Evolutionary conservation across 2,329 filamentous ascomycete species (phyloP).

Genomic region (Calonectria henricotiae): DNA sequence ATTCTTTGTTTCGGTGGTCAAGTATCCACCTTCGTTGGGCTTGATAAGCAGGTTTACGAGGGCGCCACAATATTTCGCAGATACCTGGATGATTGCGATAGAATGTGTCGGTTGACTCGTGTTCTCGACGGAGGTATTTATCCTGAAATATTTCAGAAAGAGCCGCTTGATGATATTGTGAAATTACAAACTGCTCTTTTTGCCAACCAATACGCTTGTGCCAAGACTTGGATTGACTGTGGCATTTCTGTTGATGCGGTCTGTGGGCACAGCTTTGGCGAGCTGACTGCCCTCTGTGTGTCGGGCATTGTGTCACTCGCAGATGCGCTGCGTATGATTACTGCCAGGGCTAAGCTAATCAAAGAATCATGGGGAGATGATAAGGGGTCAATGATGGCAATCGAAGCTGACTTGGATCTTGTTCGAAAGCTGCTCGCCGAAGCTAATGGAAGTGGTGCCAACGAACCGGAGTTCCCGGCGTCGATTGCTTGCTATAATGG

Average conservation of each 20-base stretch:
- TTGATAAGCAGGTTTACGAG: background rate
- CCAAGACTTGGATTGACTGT: conserved; percentile 5
- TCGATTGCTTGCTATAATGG: conserved; percentile 12
- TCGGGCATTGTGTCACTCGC: background rate
- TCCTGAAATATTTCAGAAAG: background rate
- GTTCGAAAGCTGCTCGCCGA: background rate
- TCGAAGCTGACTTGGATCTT: background rate
- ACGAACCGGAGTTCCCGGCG: too few species aligned
- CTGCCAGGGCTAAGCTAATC: background rate
- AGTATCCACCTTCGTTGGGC: background rate
- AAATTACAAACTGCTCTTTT: background rate
- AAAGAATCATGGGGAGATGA: background rate
- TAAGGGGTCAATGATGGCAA: background rate
- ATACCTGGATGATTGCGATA: background rate
- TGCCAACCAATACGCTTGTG: conserved; percentile 1
- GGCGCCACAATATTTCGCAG: background rate
- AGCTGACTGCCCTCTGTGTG: background rate
- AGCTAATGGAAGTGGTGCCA: background rate
- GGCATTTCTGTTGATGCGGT: background rate
- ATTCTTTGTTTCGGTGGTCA: conserved; percentile 3
- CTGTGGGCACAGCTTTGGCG: background rate
- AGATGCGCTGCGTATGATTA: background rate
- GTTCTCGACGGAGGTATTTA: background rate
- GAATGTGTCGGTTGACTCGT: background rate
- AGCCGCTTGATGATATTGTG: background rate